Evolutionary conservation across 2,329 filamentous ascomycete species (phyloP).

Genomic region (Epichloe brachyelytri): DNA sequence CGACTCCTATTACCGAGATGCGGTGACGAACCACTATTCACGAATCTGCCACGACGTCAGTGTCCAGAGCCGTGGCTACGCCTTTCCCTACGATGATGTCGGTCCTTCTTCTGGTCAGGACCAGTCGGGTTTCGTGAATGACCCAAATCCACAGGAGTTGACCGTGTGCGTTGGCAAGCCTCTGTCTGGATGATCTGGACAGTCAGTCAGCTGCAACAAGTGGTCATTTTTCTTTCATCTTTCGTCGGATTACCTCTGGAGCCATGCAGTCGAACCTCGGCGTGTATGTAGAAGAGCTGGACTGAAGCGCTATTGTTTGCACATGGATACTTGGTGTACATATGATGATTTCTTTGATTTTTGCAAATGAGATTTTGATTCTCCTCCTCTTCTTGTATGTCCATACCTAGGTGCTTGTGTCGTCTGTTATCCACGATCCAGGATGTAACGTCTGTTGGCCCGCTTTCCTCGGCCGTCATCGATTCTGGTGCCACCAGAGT

Average conservation of each 20-base stretch:
- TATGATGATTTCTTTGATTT: neutral
- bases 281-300: neutral
- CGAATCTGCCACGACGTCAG: constrained; percentile 50
- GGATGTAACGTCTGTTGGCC: neutral
- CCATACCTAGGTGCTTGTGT: too few relatives aligned
- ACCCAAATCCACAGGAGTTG: constrained; percentile 39
- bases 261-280: neutral
- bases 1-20: constrained; percentile 37
- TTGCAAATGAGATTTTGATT: too few relatives aligned
- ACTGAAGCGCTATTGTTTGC: neutral
- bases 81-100: constrained; percentile 62
- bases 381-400: too few relatives aligned
- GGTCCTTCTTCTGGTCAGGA: constrained; percentile 38
- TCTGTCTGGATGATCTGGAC: constrained; percentile 5
- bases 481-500: neutral
- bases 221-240: neutral
- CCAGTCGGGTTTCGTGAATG: constrained; percentile 50
- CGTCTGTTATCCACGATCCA: neutral
- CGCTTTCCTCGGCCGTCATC: neutral
- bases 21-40: constrained; percentile 53
- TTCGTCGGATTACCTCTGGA: neutral
- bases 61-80: constrained; percentile 49
- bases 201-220: too few relatives aligned
- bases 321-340: neutral
- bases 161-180: constrained; percentile 42